Evolutionary conservation across 768 basidiomycete genomes (phyloP), one percentile per base, ranked within the genome.

Genomic region (Mycena metata): DNA sequence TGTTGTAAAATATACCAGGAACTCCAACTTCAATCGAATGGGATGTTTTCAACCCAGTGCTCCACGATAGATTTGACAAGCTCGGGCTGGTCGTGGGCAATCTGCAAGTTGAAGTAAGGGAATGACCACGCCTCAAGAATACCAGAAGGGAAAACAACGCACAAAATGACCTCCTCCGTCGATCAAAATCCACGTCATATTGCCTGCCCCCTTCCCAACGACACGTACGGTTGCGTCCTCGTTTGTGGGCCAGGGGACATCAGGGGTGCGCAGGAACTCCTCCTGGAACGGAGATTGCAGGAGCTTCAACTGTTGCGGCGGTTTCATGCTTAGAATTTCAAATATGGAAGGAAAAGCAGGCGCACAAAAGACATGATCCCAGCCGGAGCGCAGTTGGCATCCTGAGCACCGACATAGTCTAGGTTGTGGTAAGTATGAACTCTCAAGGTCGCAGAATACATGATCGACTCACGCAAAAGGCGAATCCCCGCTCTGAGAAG

Each of bases 111-210:
- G 26, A 49, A 5, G 23, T 21, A 35, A 16, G 17, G 35, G n/a
- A 39, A 7, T 13, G 12, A 36, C 3, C 30, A 30, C 30, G 30
- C 30, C 30, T 30, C 30, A 30, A 30, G 30, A 30, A 30, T 30
- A 30, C 30, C 30, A 30, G 30, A 30, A 30, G 30, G 30, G 46
- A n/a, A 45, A 42, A 55, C 8, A 50, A 69, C 77, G 60, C 62
- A 81, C 79, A 41, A 79, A 75, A 74, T 80, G 80, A 0, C 79
- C 79, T 23, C 76, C 79, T 16, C 75, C 74, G 21, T 68, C 69
- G 36, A 79, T 41, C 23, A 80, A 71, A 19, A 79, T 68, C 59
- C 70, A 79, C 11, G 79, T 79, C 69, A 80, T 70, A 45, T 78
- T 74, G 0, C 80, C 79, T 10, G 79, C 79, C 19, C 78, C 79